Evolutionary conservation across 2,329 filamentous ascomycete species (phyloP).

Genomic region (Colletotrichum brevisporum): DNA sequence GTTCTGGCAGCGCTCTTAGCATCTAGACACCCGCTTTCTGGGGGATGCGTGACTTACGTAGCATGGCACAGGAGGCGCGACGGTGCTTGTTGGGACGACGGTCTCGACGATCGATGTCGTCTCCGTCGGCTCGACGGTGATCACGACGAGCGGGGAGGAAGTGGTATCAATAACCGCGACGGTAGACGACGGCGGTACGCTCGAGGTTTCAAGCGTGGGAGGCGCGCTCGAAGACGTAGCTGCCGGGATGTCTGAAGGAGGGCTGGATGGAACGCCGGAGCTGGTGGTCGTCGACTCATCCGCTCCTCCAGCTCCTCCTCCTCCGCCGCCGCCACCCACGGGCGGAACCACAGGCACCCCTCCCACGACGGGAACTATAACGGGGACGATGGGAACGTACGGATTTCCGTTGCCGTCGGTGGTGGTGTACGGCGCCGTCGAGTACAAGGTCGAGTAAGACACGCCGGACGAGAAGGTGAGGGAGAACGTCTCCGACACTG

Average conservation of each 20-base stretch:
- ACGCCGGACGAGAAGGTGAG: slow-evolving; percentile 18
- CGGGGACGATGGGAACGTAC: slow-evolving; percentile 12
- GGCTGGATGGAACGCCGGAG: slow-evolving; percentile 3
- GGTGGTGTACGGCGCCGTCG: slow-evolving; percentile 9
- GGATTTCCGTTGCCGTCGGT: slow-evolving; percentile 11
- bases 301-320: slow-evolving; percentile 14
- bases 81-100: neutral
- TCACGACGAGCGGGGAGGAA: neutral
- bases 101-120: slow-evolving; percentile 9
- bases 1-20: neutral
- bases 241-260: neutral
- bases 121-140: slow-evolving; percentile 3
- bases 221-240: neutral
- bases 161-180: neutral
- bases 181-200: neutral
- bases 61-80: slow-evolving; percentile 18
- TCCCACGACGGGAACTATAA: slow-evolving; percentile 4
- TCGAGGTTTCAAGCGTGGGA: neutral
- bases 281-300: slow-evolving; percentile 5
- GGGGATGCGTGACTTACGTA: neutral
- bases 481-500: slow-evolving; percentile 3
- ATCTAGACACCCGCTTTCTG: fast-evolving
- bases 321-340: slow-evolving; percentile 3
- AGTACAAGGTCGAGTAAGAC: slow-evolving; percentile 12
- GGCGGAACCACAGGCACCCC: slow-evolving; percentile 6